Conservation (phyloP, 2,329 filamentous ascomycete genomes). For the Exutisphaerella laricina region DNA sequence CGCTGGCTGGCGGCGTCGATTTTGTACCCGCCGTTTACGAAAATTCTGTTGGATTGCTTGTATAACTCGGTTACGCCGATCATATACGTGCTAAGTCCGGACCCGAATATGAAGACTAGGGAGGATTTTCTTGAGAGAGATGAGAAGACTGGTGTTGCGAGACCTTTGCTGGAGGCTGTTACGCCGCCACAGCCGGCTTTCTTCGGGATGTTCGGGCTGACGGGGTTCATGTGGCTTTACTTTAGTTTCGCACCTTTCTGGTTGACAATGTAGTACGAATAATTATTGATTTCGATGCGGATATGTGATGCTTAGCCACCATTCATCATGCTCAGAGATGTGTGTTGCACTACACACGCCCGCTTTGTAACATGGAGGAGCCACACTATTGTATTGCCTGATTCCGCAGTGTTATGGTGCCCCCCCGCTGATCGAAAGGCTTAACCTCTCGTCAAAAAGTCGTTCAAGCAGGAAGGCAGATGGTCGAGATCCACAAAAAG, state of each 20-base stretch:
- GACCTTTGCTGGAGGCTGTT: constrained; percentile 9
- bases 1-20: constrained; percentile 11
- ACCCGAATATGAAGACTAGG: constrained; percentile 13
- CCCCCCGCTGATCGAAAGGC: too few species aligned
- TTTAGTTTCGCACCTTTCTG: constrained; percentile 10
- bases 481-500: too few species aligned
- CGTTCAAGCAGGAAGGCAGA: too few species aligned
- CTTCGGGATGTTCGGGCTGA: constrained; percentile 11
- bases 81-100: constrained; percentile 11
- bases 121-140: constrained; percentile 13
- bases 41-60: constrained; percentile 16
- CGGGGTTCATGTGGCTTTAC: constrained; percentile 12
- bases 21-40: constrained; percentile 15
- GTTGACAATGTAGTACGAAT: not conserved
- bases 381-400: too few species aligned
- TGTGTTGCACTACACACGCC: too few species aligned
- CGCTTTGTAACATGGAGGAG: too few species aligned
- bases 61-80: constrained; percentile 17
- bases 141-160: constrained; percentile 17
- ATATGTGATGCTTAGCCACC: not conserved
- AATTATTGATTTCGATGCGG: not conserved
- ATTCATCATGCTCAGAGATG: not conserved
- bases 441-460: too few species aligned
- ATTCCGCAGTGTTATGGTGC: too few species aligned
- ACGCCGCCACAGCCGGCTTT: constrained; percentile 18